A percentile compares a stretch with the other conserved stretches of the same genome.
Evolutionary conservation across 2,329 filamentous ascomycete species (phyloP).

Genomic region (Alternaria infectoria): DNA sequence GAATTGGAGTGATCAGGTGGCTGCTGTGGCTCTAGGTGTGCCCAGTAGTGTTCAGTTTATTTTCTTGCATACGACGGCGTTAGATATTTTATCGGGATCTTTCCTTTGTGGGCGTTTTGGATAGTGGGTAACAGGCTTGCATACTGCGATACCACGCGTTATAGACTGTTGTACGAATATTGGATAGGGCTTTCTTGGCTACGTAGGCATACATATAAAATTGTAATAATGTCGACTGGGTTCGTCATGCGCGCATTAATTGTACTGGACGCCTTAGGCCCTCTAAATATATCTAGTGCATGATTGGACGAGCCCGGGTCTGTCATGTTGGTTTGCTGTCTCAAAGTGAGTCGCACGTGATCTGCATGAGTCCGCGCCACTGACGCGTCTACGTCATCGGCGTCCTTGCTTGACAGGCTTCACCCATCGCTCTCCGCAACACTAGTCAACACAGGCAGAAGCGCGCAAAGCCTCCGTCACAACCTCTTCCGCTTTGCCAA

Average conservation of each 20-base stretch:
- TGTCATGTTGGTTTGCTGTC: constrained; percentile 1
- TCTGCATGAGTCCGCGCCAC: constrained; percentile 2
- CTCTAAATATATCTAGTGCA: neutral
- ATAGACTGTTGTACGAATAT: constrained; percentile 9
- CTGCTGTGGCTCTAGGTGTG: constrained; percentile 68
- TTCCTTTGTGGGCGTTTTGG: neutral
- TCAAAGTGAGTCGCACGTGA: constrained; percentile 8
- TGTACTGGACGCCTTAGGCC: neutral
- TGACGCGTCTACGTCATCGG: constrained; percentile 21
- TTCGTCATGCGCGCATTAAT: neutral
- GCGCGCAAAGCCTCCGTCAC: neutral
- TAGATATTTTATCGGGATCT: neutral
- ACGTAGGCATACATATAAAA: neutral
- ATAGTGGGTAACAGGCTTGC: constrained; percentile 1
- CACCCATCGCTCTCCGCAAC: constrained; percentile 2
- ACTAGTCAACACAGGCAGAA: constrained; percentile 5
- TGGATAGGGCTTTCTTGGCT: neutral
- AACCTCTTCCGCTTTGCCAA: neutral
- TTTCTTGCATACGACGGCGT: constrained; percentile 1
- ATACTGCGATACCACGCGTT: constrained; percentile 4
- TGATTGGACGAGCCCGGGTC: neutral
- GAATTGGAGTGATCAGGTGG: constrained; percentile 72
- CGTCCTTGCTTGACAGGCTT: constrained; percentile 5
- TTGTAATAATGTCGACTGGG: constrained; percentile 1
- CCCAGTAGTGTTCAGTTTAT: constrained; percentile 4